These are phyloP conservation scores for Ceratocystis eucalypticola DNA, from an alignment of 2,329 filamentous ascomycete species.

Conservation along the genomic window DNA sequence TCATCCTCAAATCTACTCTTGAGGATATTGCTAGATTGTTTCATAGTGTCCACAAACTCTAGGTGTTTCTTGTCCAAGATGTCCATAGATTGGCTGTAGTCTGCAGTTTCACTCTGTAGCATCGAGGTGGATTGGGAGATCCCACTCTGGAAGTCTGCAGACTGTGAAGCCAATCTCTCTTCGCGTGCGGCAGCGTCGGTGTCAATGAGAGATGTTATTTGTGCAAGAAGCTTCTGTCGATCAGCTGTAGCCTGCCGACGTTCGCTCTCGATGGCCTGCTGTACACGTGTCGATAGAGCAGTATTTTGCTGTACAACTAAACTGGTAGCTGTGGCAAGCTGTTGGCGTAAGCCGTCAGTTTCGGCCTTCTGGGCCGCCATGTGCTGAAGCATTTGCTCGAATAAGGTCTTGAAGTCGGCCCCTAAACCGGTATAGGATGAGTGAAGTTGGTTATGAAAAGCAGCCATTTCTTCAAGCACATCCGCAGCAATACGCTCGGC, in stretches of 20 bases:
- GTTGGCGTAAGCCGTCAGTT: slow-evolving; percentile 12
- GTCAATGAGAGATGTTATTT: slow-evolving; percentile 34
- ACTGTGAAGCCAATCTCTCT: slow-evolving; percentile 13
- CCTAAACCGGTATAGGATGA: slow-evolving; percentile 72
- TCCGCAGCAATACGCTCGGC: slow-evolving; percentile 16
- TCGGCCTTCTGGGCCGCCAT: slow-evolving; percentile 34
- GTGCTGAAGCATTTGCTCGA: slow-evolving; percentile 65
- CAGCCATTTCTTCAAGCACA: slow-evolving; percentile 17
- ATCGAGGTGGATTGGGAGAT: slow-evolving; percentile 41
- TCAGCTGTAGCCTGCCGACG: slow-evolving; percentile 58
- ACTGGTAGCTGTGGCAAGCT: slow-evolving; percentile 11
- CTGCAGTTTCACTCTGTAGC: slow-evolving; percentile 50
- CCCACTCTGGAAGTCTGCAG: slow-evolving; percentile 1
- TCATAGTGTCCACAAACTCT: slow-evolving; percentile 55
- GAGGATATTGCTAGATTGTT: slow-evolving; percentile 59
- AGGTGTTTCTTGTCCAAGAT: slow-evolving; percentile 58
- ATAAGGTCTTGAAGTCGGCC: slow-evolving; percentile 71
- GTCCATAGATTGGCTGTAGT: slow-evolving; percentile 60
- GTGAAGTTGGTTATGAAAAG: slow-evolving; percentile 45
- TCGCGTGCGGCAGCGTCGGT: slow-evolving; percentile 13
- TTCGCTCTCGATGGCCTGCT: slow-evolving; percentile 55
- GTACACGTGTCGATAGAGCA: slow-evolving; percentile 58
- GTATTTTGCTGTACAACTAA: slow-evolving; percentile 45
- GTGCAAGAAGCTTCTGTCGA: slow-evolving; percentile 49
- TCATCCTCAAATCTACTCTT: slow-evolving; percentile 76